A percentile compares a stretch with the other conserved stretches of the same genome.
Evolutionary conservation across 2,329 filamentous ascomycete genomes (phyloP).

Genomic region (Paraphaeosphaeria minitans): DNA sequence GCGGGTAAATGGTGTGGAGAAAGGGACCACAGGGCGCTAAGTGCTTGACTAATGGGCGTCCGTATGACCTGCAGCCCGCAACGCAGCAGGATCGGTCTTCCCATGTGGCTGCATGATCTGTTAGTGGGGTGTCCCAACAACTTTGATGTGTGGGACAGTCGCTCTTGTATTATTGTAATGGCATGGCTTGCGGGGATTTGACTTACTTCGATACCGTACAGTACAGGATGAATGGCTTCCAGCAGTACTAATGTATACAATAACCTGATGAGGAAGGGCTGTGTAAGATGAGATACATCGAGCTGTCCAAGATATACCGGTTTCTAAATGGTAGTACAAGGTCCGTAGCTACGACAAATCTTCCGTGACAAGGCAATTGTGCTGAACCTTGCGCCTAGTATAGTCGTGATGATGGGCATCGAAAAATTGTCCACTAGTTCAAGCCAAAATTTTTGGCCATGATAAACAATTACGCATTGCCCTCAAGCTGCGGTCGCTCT

Average conservation of each 20-base stretch:
- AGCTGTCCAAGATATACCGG: background rate
- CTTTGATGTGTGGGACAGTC: background rate
- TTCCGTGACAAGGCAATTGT: background rate
- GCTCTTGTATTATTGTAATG: background rate
- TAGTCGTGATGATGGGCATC: background rate
- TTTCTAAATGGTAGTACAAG: background rate
- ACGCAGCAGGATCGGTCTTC: conserved; percentile 19
- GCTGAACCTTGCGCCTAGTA: background rate
- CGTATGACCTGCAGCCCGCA: conserved; percentile 20
- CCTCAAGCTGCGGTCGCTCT: background rate
- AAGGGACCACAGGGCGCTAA: conserved; percentile 11
- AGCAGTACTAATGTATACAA: background rate
- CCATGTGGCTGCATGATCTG: conserved; percentile 8
- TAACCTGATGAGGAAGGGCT: background rate
- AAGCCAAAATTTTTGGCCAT: background rate
- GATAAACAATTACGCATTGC: background rate
- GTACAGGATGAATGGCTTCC: background rate
- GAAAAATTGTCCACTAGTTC: background rate
- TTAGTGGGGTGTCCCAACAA: conserved; percentile 13
- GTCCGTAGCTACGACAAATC: background rate
- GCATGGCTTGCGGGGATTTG: too few relatives aligned
- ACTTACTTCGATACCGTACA: background rate
- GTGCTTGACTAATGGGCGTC: conserved; percentile 5
- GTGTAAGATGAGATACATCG: background rate
- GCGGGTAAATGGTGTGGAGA: conserved; percentile 18